Percentiles rank a stretch among this genome's conserved stretches.
phyloP scores from a whole-genome alignment of 371 early-diverging fungal species.

The Actinomortierella wolfii region DNA sequence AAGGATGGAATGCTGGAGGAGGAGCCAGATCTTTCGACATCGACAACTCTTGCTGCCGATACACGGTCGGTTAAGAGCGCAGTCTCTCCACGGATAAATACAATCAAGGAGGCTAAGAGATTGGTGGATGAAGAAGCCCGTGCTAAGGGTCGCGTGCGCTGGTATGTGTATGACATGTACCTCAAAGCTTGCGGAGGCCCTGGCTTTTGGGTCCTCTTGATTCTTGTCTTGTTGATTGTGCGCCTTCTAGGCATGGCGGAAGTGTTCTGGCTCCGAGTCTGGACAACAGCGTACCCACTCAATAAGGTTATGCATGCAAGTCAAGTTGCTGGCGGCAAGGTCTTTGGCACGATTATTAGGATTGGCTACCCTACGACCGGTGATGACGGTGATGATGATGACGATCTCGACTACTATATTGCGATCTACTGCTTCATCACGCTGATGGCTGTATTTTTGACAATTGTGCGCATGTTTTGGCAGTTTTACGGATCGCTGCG shows the following conservation, averaged over 20 bases:
- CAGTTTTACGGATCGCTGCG: slow-evolving; percentile 51
- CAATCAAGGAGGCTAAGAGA: slow-evolving; percentile 18
- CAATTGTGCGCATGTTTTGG: slow-evolving; percentile 43
- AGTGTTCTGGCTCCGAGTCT: slow-evolving; percentile 27
- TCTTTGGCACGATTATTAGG: too few relatives aligned
- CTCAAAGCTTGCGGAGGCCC: slow-evolving; percentile 37
- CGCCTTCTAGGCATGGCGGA: slow-evolving; percentile 21
- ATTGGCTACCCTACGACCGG: not conserved
- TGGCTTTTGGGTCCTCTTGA: slow-evolving; percentile 31
- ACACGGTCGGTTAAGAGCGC: too few relatives aligned
- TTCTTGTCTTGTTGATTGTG: slow-evolving; percentile 17
- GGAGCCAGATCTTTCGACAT: slow-evolving; percentile 18
- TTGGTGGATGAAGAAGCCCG: slow-evolving; percentile 42
- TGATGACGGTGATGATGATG: slow-evolving; percentile 1
- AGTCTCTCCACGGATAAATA: not conserved
- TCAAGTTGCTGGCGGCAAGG: too few relatives aligned
- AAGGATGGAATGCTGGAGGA: slow-evolving; percentile 27
- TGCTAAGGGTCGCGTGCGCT: slow-evolving; percentile 30
- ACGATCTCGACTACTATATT: slow-evolving; percentile 39
- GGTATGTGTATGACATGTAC: slow-evolving; percentile 37
- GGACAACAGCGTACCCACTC: slow-evolving; percentile 5
- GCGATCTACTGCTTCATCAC: slow-evolving; percentile 40
- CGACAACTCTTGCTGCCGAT: slow-evolving; percentile 14
- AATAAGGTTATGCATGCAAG: not conserved
- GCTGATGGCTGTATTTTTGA: slow-evolving; percentile 32